These are phyloP conservation scores for Ichthyophonus hoferi DNA, from an alignment of 208 protist genomes.

Conservation along the genomic window DNA sequence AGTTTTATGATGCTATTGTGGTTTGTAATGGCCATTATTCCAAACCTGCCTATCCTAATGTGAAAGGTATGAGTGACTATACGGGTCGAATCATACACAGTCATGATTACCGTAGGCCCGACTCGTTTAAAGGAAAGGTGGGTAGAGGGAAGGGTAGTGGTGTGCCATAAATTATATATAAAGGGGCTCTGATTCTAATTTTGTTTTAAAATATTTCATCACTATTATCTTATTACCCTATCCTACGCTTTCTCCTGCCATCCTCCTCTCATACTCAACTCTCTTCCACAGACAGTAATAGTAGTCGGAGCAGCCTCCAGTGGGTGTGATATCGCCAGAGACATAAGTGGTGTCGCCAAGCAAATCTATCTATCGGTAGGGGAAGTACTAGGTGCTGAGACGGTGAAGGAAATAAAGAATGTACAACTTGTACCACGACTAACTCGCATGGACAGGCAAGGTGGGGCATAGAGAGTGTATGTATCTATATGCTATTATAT, in stretches of 20 bases:
- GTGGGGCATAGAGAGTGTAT: too few species aligned
- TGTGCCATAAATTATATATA: too few species aligned
- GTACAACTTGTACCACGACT: not conserved
- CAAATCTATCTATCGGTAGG: not conserved
- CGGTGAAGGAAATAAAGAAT: not conserved
- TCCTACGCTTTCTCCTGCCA: not conserved
- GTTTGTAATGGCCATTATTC: slow-evolving; percentile 26
- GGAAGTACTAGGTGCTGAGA: not conserved
- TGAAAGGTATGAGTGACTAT: not conserved
- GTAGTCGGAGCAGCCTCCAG: not conserved
- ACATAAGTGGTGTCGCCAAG: not conserved
- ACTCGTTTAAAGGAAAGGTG: not conserved
- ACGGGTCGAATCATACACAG: not conserved
- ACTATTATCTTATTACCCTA: too few species aligned
- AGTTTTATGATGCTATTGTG: slow-evolving; percentile 24
- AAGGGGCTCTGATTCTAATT: too few species aligned
- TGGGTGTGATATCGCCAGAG: slow-evolving; percentile 1
- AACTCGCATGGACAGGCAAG: too few species aligned
- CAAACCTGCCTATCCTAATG: not conserved
- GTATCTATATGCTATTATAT: too few species aligned
- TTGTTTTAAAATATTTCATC: too few species aligned
- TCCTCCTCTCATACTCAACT: not conserved
- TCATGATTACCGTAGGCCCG: not conserved
- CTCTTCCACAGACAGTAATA: not conserved
- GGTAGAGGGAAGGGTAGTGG: not conserved